Evolutionary conservation across 768 basidiomycete species (phyloP).

Genomic region (Austroboletus eburneus): DNA sequence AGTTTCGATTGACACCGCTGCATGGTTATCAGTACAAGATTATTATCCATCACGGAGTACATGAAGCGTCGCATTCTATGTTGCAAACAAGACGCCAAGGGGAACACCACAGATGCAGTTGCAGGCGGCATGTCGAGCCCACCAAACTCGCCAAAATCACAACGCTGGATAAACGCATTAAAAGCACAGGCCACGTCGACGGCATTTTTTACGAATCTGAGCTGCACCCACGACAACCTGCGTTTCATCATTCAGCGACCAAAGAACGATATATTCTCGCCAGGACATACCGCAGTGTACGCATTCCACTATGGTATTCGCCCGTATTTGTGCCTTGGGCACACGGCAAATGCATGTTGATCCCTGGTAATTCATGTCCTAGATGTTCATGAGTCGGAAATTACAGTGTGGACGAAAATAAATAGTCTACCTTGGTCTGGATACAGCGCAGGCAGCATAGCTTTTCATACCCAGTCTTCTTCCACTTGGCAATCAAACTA

Average conservation of each 20-base stretch:
- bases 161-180: neutral
- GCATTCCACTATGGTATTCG: constrained; percentile 92
- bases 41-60: constrained; percentile 1
- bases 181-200: neutral
- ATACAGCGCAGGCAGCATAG: constrained; percentile 96
- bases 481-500: constrained; percentile 98
- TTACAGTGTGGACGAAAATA: constrained; percentile 3
- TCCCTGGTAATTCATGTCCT: constrained; percentile 99
- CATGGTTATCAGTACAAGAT: neutral
- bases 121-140: neutral
- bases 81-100: neutral
- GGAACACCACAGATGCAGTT: neutral
- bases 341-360: constrained; percentile 98
- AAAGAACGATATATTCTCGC: neutral
- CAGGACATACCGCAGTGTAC: constrained; percentile 89
- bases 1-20: neutral
- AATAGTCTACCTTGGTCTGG: constrained; percentile 68
- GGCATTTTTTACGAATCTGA: constrained; percentile 61
- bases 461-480: constrained; percentile 98
- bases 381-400: constrained; percentile 7
- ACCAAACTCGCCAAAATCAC: neutral
- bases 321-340: constrained; percentile 88
- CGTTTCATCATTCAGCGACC: constrained; percentile 12
- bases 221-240: constrained; percentile 88
- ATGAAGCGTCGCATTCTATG: constrained; percentile 1